phyloP scores from a whole-genome alignment of 176 grass and related monocot species.

The Chrysopogon serrulatus region DNA sequence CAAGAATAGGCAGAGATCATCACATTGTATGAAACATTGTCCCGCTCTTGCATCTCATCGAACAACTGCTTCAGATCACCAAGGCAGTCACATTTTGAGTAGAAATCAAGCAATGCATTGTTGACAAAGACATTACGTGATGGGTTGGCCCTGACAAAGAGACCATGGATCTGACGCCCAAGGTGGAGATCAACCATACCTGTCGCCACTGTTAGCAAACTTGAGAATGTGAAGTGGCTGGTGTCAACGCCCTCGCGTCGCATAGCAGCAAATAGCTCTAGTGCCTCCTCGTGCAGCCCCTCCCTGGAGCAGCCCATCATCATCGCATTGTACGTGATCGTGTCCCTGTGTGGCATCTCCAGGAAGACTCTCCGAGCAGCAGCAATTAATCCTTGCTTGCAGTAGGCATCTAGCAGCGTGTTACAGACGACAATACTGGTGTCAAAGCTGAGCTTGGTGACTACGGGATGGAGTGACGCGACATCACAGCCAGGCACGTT shows the following conservation, averaged over 20 bases:
- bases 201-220: conserved; percentile 51
- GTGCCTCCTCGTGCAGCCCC: conserved; percentile 45
- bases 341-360: conserved; percentile 62
- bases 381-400: conserved; percentile 57
- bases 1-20: conserved; percentile 65
- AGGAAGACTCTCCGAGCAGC: conserved; percentile 39
- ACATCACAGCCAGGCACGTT: conserved; percentile 30
- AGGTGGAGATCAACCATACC: conserved; percentile 44
- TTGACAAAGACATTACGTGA: conserved; percentile 58
- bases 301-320: conserved; percentile 77
- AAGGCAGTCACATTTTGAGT: conserved; percentile 67
- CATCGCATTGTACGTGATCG: conserved; percentile 78
- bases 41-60: conserved; percentile 59
- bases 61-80: conserved; percentile 51
- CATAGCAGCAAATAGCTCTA: conserved; percentile 58
- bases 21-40: conserved; percentile 84
- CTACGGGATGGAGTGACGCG: conserved; percentile 37
- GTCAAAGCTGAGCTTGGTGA: conserved; percentile 47
- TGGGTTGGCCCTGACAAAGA: conserved; percentile 47
- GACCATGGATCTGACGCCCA: conserved; percentile 61
- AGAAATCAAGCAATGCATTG: conserved; percentile 86
- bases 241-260: background rate
- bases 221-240: conserved; percentile 68
- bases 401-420: conserved; percentile 79
- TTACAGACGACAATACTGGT: conserved; percentile 44